Conservation (phyloP, 1,284 basidiomycete species). For the Boletellus deceptivus region DNA sequence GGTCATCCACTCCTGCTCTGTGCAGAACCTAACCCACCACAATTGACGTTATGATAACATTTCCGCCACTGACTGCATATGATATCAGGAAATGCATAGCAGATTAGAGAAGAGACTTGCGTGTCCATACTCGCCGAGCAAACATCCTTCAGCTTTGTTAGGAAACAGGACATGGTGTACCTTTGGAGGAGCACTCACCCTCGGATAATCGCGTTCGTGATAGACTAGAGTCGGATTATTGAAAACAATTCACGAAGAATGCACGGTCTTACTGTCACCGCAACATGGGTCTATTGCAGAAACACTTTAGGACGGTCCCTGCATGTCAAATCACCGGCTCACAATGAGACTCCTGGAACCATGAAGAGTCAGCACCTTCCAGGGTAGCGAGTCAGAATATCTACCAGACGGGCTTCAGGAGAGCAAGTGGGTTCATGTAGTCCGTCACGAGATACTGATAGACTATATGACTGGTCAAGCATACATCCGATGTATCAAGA, state of each 20-base stretch:
- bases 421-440: constrained; percentile 42
- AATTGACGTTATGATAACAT: constrained; percentile 33
- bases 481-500: constrained; percentile 32
- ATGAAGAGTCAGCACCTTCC: neutral
- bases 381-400: constrained; percentile 12
- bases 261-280: constrained; percentile 38
- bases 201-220: constrained; percentile 36
- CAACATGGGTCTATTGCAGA: constrained; percentile 41
- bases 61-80: constrained; percentile 41
- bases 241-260: neutral
- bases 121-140: constrained; percentile 38
- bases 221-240: constrained; percentile 31
- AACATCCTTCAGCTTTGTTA: constrained; percentile 33
- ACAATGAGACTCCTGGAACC: constrained; percentile 44
- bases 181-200: neutral
- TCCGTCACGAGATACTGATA: constrained; percentile 54
- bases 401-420: constrained; percentile 46
- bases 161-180: neutral
- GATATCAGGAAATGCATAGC: neutral
- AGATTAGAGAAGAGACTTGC: constrained; percentile 30
- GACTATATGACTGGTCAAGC: constrained; percentile 47
- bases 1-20: neutral
- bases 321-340: constrained; percentile 16
- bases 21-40: constrained; percentile 34
- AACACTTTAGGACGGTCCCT: neutral